A percentile compares a stretch with the other conserved stretches of the same genome.
These are phyloP conservation scores for Ceratocystis smalleyi DNA, from an alignment of 2,329 filamentous ascomycete genomes.

Conservation along the genomic window DNA sequence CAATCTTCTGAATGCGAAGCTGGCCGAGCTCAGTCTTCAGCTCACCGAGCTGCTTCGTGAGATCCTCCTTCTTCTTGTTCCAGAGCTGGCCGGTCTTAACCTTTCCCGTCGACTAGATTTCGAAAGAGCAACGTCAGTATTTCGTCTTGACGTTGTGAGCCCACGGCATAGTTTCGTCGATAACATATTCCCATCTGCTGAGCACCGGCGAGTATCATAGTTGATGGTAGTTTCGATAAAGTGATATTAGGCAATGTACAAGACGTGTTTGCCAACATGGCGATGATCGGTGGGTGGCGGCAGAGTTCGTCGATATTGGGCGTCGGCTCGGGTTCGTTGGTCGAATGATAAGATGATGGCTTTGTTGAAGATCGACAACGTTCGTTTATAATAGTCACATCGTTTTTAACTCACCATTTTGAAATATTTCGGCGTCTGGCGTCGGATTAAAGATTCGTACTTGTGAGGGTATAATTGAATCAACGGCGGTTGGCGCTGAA, in stretches of 20 bases:
- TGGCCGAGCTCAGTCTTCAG: slow-evolving; percentile 92
- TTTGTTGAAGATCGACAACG: slow-evolving; percentile 3
- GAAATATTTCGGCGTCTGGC: slow-evolving; percentile 17
- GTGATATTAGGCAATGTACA: not conserved
- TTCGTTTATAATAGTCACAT: slow-evolving; percentile 3
- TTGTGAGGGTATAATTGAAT: slow-evolving; percentile 16
- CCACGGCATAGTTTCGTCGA: not conserved
- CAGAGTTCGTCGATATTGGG: slow-evolving; percentile 5
- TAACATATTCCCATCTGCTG: not conserved
- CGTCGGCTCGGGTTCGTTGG: not conserved
- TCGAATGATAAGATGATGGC: not conserved
- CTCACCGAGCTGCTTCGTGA: slow-evolving; percentile 87
- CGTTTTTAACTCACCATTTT: slow-evolving; percentile 17
- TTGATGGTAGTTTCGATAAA: not conserved
- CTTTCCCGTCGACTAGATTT: slow-evolving; percentile 37
- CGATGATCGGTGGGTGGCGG: not conserved
- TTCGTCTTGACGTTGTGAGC: slow-evolving; percentile 8
- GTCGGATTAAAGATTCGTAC: slow-evolving; percentile 16
- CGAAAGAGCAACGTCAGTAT: slow-evolving; percentile 12
- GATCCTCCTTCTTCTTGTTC: slow-evolving; percentile 98
- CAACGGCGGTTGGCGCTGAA: slow-evolving; percentile 16
- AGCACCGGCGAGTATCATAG: not conserved
- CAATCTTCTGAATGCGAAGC: slow-evolving; percentile 96
- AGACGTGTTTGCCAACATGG: not conserved
- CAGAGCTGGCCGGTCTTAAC: slow-evolving; percentile 96